A percentile compares a stretch with the other conserved stretches of the same genome.
phyloP scores from a whole-genome alignment of 495 filamentous ascomycete species.

The Thermothielavioides terrestris region DNA sequence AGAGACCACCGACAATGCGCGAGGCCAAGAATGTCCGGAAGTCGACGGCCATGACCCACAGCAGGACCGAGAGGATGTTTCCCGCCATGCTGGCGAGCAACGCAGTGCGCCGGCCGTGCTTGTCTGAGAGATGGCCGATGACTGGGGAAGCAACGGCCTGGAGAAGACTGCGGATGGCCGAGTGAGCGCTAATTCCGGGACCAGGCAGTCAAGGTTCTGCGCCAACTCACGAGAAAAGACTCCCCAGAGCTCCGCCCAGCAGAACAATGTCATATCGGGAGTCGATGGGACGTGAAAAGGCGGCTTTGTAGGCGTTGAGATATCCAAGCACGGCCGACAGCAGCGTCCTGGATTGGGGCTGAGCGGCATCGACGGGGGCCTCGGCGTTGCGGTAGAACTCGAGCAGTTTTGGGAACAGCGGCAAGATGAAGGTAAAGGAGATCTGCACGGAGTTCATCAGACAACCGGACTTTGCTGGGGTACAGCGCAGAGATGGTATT shows the following conservation, averaged over 20 bases:
- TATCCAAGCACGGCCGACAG: slow-evolving; percentile 71
- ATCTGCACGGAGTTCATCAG: slow-evolving; percentile 28
- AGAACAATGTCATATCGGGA: slow-evolving; percentile 95
- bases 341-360: slow-evolving; percentile 45
- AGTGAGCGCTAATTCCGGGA: no score
- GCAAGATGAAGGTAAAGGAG: slow-evolving; percentile 85
- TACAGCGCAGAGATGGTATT: neutral
- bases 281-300: slow-evolving; percentile 88
- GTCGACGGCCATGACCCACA: slow-evolving; percentile 88
- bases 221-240: slow-evolving; percentile 65
- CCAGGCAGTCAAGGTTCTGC: no score
- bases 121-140: slow-evolving; percentile 82
- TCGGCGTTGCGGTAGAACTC: slow-evolving; percentile 83
- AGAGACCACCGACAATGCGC: slow-evolving; percentile 83
- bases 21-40: slow-evolving; percentile 94
- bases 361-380: slow-evolving; percentile 43
- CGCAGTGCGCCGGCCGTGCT: slow-evolving; percentile 77
- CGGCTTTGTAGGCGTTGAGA: slow-evolving; percentile 90
- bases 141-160: slow-evolving; percentile 89
- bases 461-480: slow-evolving; percentile 15
- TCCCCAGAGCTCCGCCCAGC: slow-evolving; percentile 87
- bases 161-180: slow-evolving; percentile 50
- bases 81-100: slow-evolving; percentile 91
- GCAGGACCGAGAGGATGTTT: slow-evolving; percentile 82
- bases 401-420: slow-evolving; percentile 87